Percentiles rank a stretch among this genome's conserved stretches.
These are phyloP conservation scores for Ulota crispa DNA, from an alignment of 225 moss, liverwort and hornwort species.

Conservation along the genomic window DNA sequence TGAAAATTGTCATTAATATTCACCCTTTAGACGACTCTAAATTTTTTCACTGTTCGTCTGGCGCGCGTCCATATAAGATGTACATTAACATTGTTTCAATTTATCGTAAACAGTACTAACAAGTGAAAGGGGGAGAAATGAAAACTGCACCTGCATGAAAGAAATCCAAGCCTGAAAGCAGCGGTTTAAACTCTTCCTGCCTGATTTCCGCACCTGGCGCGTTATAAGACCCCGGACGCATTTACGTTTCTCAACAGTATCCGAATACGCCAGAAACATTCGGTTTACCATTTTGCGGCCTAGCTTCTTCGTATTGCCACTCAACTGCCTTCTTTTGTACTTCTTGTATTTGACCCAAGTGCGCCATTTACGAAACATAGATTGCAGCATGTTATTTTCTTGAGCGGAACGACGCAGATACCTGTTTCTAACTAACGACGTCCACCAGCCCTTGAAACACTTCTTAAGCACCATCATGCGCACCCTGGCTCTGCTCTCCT, in stretches of 20 bases:
- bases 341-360: conserved; percentile 25
- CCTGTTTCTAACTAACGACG: conserved; percentile 10
- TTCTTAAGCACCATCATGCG: conserved; percentile 40
- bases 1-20: not conserved
- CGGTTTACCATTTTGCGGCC: conserved; percentile 28
- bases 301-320: conserved; percentile 21
- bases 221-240: conserved; percentile 19
- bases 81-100: not conserved
- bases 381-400: conserved; percentile 27
- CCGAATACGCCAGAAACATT: conserved; percentile 45
- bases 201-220: conserved; percentile 41
- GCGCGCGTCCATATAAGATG: not conserved
- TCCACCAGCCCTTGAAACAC: conserved; percentile 57
- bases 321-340: conserved; percentile 34
- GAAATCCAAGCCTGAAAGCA: conserved; percentile 79
- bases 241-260: conserved; percentile 40
- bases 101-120: not conserved
- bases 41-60: not conserved
- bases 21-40: not conserved
- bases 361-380: conserved; percentile 56
- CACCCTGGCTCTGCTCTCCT: conserved; percentile 77
- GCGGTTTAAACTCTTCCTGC: conserved; percentile 35
- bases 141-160: conserved; percentile 73
- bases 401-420: not conserved
- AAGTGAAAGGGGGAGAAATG: not conserved